Evolutionary conservation across 805 yeast genomes (phyloP), one percentile per base, ranked within the genome.

Genomic region (Candida takata): DNA sequence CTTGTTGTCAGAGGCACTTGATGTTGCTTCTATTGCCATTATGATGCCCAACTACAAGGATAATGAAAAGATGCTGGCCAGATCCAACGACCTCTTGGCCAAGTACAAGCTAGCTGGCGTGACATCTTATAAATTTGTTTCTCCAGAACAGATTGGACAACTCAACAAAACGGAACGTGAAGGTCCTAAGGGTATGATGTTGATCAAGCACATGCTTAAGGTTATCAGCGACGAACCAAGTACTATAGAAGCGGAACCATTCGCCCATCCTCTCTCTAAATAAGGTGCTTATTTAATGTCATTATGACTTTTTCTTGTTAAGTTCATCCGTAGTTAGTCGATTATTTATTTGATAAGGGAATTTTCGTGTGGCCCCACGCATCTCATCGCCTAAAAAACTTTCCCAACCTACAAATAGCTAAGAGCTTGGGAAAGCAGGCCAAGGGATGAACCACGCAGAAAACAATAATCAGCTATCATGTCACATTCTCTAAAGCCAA

Each of bases 11-110:
- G 54, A 52, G 20, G 44, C 54, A 20, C 54, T 59, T 14, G 57
- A 55, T 11, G 50, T 59, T 24, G 58, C 62, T 0, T 51, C 57
- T 1, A 44, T 63, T 9, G 56, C 65, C 3, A 60, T 27, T 10
- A 36, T 47, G 16, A 43, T 47, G 26, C 50, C 51, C 5, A 55
- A 48, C 8, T 51, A 48, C 28, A 8, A 35, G 4, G 43, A 49
- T 5, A 31, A 24, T 21, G 41, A 30, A 1, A 30, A 27, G 11
- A 28, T 28, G 25, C 16, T 11, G 19, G 25, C 23, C 16, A 12
- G 15, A 12, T 8, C 20, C 12, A 13, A 24, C 11, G 20, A 15
- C 6, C 17, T 31, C 5, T 17, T 31, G 14, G 10, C 31, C 13
- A 33, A 38, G 18, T 42, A 39, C 29, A 29, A 35, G 14, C 13